Evolutionary conservation across 352 stramenopile species (phyloP), one percentile per base, ranked within the genome.

Genomic region (Stramenopiles sp.): DNA sequence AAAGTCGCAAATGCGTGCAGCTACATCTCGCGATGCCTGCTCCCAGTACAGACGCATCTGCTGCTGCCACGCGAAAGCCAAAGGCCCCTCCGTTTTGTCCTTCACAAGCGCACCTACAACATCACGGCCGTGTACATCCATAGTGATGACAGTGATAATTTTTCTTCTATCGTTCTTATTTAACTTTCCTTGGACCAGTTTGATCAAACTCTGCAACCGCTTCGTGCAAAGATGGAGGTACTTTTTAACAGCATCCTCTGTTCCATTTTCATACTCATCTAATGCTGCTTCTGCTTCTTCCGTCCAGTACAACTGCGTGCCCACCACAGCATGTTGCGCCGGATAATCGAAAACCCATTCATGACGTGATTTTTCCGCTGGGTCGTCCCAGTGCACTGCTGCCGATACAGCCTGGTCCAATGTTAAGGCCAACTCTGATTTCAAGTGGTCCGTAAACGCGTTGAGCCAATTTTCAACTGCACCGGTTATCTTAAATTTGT

Each of bases 331-430:
- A 18, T 93, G 87, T 71, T 93, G 88, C 0, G 87, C 86, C 18
- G 93, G 92, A 81, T 97, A 98, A 77, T 97, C 88, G 78, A 98
- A 97, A 0, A 98, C 82, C 94, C 94, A 98, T 74, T 96, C 88
- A 49, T 98, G 93, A 1, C 94, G 85, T 37, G 94, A 92, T 49
- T 95, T 95, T 77, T 97, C 92, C 6, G 97, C n/a, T n/a, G n/a
- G n/a, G n/a, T n/a, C n/a, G 63, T 98, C 93, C 92, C 86, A 92
- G 75, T 92, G 91, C 0, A 86, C 86, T 1, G 87, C 85, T 0
- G 87, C 90, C 75, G 91, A 86, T 25, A 92, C 87, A 1, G 86
- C 85, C 71, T 92, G 85, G 77, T 91, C 85, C 87, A 92, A 92
- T 69, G 91, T 84, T 68, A 90, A 90, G 0, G 83, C 81, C 25